These are phyloP conservation scores for Austroboletus olivaceoglutinosus DNA, from an alignment of 1,284 basidiomycete species.

Conservation along the genomic window DNA sequence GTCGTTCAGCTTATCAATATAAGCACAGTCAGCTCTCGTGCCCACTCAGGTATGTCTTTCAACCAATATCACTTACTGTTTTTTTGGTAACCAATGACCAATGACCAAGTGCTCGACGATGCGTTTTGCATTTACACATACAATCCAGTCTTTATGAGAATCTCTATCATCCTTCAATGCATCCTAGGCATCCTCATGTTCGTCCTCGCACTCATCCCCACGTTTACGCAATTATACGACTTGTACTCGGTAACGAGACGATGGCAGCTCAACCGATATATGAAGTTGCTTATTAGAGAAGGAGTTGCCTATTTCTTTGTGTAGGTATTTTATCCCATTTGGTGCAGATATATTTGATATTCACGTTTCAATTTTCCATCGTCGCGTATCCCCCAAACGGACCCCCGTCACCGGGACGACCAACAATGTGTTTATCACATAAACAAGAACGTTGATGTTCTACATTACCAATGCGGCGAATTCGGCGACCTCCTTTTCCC, in stretches of 20 bases:
- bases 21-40: background rate
- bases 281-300: conserved; percentile 5
- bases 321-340: conserved; percentile 1
- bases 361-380: background rate
- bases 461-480: background rate
- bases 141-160: background rate
- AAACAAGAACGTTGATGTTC: background rate
- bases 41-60: background rate
- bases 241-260: background rate
- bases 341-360: background rate
- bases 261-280: conserved; percentile 7
- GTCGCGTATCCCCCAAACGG: background rate
- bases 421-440: background rate
- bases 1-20: background rate
- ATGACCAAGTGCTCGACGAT: background rate
- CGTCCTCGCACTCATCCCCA: background rate
- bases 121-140: background rate
- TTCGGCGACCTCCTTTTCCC: background rate
- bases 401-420: background rate
- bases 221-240: background rate
- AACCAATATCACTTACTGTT: too few relatives aligned
- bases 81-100: background rate
- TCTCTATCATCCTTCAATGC: background rate
- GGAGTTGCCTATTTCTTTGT: conserved; percentile 7
- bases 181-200: background rate